These are phyloP conservation scores for Daphne laureola DNA, from an alignment of 441 rosid species.

Conservation along the genomic window DNA sequence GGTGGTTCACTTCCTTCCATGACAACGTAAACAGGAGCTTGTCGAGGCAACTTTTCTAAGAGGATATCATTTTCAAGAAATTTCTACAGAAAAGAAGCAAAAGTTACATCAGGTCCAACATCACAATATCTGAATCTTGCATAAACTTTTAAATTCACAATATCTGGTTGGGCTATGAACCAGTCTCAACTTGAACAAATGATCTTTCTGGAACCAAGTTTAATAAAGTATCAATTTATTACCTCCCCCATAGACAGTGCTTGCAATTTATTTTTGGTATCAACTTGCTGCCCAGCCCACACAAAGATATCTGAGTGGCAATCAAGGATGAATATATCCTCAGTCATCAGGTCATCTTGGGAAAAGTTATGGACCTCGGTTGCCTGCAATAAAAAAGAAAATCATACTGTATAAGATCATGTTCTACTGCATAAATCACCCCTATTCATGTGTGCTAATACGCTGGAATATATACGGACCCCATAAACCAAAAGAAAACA, in stretches of 20 bases:
- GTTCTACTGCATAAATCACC: no score
- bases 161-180: no score
- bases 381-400: conserved; percentile 50
- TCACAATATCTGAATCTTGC: not conserved
- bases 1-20: conserved; percentile 91
- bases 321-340: conserved; percentile 88
- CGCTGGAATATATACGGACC: not conserved
- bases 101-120: conserved; percentile 7
- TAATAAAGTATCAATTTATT: conserved; percentile 19
- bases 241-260: conserved; percentile 85
- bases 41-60: conserved; percentile 57
- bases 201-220: no score
- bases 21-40: conserved; percentile 66
- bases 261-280: conserved; percentile 52
- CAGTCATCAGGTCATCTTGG: conserved; percentile 95
- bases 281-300: conserved; percentile 94
- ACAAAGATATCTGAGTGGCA: conserved; percentile 78
- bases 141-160: not conserved
- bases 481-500: not conserved
- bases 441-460: not conserved
- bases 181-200: no score
- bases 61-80: conserved; percentile 75
- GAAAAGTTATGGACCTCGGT: conserved; percentile 75
- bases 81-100: conserved; percentile 41
- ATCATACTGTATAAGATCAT: not conserved